Base-by-base conservation (phyloP, 345 rosid species). In the Turnera subulata region DNA sequence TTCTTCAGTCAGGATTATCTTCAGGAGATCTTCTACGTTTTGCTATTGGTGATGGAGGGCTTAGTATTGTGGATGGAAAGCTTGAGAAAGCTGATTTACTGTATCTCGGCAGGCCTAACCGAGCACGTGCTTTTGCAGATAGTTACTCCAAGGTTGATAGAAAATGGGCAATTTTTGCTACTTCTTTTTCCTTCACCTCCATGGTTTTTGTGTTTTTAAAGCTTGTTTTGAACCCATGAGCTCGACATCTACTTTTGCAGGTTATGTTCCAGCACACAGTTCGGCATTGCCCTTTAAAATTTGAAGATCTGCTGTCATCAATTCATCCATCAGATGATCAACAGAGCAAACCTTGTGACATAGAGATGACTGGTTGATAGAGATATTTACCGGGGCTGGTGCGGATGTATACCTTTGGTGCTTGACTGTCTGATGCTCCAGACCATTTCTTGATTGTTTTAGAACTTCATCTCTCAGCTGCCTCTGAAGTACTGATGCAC, bases 131-230 rank as follows among this genome's bases (percentile, higher is more conserved):
- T 26, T 93, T 83, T 64, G 92, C 99, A 38, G 99, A 93, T 63
- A 89, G 91, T 73, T 89, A 80, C 77, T 93, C 99, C 50, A 93
- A 93, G 99, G 96, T 93, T 63, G 21, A 83, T 64, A 40, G 45
- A 59, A 56, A 61, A 0, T 13, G 16, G 16, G 35, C 51, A 39
- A 20, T 17, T 19, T 39, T 5, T 17, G 13, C 14, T 59, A 5
- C 5, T 16, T 48, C 15, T 21, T 14, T 1, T 22, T 10, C 16
- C 29, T 10, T 21, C 15, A 22, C 24, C 20, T 23, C 29, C 53
- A 9, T 20, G 33, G 19, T 29, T 54, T 53, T 32, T 22, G 33
- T 21, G 48, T 23, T 39, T 35, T 39, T 50, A 11, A 21, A 26
- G 58, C 20, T 50, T 63, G 32, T 11, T 46, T 56, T 24, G 32